Base-by-base conservation (phyloP, 306 rosid species). In the Inga oerstediana region DNA sequence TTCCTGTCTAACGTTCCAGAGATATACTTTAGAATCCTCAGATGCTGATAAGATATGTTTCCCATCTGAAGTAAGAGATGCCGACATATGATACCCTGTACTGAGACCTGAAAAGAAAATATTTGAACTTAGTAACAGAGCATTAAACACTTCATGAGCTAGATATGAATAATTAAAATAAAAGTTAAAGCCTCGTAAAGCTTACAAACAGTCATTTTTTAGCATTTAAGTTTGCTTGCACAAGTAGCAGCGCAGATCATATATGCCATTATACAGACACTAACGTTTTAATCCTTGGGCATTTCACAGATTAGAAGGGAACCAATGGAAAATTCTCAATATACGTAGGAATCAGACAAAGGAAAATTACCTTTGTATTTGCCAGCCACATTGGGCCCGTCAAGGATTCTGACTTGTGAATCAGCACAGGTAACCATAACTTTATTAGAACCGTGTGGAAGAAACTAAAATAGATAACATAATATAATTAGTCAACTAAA, bases 381-480 rank as follows among this genome's bases (percentile, higher is more conserved):
- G 82, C 93, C 91, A 71, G 94, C 85, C 85, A 97, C 94, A 80
- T 87, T 86, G 39, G 44, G 83, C 78, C 97, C 98, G 2, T 89
- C 91, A 85, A 97, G 94, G 83, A 97, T 84, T 88, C 94, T 91
- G 87, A 97, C 97, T 84, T 85, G 94, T 16, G 98, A 97, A 85
- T 91, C 95, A 8, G 97, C 97, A 88, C 90, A 88, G 24, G 97
- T 89, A 73, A 97, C 98, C 93, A 97, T 85, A 45, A 94, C 92
- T 83, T 88, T 91, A 90, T 84, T 86, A 37, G 90, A 86, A 79
- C 94, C 97, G 76, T 85, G 89, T 9, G 97, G 97, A 83, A 85
- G 89, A 84, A 90, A 97, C 99, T 97, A 90, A 83, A 81, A 89
- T 37, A 62, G 62, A 83, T 71, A 79, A 79, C 43, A 46, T 65